phyloP scores from a whole-genome alignment of 768 basidiomycete genomes.

The Lentinula aciculospora region DNA sequence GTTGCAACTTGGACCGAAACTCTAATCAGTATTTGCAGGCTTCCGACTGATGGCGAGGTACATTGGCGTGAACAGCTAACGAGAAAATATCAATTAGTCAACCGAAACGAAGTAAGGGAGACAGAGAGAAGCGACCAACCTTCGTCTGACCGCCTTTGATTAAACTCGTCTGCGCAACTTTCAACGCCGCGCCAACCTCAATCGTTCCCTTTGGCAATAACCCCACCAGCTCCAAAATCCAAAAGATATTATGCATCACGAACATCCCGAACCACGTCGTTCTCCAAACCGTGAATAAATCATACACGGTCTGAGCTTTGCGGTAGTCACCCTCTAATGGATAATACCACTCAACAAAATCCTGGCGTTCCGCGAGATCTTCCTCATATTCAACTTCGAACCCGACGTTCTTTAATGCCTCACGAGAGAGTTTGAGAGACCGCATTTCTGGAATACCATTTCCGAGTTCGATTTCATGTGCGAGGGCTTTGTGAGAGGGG shows the following conservation, averaged over 20 bases:
- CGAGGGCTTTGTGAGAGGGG: constrained; percentile 84
- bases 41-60: too few relatives aligned
- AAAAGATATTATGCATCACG: constrained; percentile 76
- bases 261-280: constrained; percentile 85
- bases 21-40: too few relatives aligned
- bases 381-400: constrained; percentile 89
- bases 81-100: too few relatives aligned
- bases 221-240: constrained; percentile 71
- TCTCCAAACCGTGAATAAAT: constrained; percentile 82
- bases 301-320: constrained; percentile 94
- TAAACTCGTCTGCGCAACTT: constrained; percentile 72
- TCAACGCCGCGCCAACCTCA: constrained; percentile 85
- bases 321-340: constrained; percentile 89
- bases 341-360: constrained; percentile 88
- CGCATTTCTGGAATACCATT: constrained; percentile 99
- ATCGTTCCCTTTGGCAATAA: constrained; percentile 89
- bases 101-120: too few relatives aligned
- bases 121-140: constrained; percentile 34
- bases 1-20: too few relatives aligned
- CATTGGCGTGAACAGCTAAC: too few relatives aligned
- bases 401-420: constrained; percentile 79
- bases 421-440: constrained; percentile 56
- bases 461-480: constrained; percentile 89
- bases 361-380: constrained; percentile 84
- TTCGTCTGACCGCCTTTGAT: constrained; percentile 84